Evolutionary conservation across 139 green algal species (phyloP).

Genomic region (Desmodesmus armatus): DNA sequence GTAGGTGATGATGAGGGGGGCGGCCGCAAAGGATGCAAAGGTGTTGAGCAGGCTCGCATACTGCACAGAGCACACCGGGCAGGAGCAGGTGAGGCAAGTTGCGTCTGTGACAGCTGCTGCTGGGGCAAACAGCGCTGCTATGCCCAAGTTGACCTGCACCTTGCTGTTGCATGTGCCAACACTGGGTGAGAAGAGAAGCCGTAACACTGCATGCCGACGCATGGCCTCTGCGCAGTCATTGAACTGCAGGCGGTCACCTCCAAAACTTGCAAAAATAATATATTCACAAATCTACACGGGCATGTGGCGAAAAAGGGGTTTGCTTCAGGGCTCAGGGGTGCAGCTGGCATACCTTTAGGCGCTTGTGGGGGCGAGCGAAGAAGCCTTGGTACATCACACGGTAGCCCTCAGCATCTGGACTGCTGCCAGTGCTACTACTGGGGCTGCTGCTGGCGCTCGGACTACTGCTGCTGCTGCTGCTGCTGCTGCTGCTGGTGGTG

Average conservation of each 20-base stretch:
- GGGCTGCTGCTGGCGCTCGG: not conserved
- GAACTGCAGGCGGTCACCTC: no score
- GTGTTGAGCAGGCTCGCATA: constrained; percentile 45
- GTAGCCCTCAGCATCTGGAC: not conserved
- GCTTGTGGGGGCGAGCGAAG: constrained; percentile 25
- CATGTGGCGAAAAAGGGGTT: no score
- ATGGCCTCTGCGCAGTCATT: no score
- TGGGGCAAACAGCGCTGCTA: not conserved
- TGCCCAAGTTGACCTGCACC: not conserved
- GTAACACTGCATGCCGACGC: no score
- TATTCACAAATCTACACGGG: no score
- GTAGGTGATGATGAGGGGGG: constrained; percentile 27
- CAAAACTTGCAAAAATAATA: no score
- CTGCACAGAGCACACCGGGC: not conserved
- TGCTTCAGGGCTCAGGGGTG: no score
- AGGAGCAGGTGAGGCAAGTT: not conserved
- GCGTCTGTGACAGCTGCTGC: not conserved
- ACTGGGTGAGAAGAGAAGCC: not conserved
- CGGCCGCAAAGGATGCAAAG: constrained; percentile 31
- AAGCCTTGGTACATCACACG: constrained; percentile 22
- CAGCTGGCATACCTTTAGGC: constrained; percentile 16
- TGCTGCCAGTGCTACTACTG: not conserved
- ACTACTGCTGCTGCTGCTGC: constrained; percentile 9
- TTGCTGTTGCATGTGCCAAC: not conserved
- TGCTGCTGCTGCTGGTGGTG: constrained; percentile 14